Percentiles rank a stretch among this genome's conserved stretches.
Conservation (phyloP, 805 yeast genomes). For the Saturnispora besseyi region DNA sequence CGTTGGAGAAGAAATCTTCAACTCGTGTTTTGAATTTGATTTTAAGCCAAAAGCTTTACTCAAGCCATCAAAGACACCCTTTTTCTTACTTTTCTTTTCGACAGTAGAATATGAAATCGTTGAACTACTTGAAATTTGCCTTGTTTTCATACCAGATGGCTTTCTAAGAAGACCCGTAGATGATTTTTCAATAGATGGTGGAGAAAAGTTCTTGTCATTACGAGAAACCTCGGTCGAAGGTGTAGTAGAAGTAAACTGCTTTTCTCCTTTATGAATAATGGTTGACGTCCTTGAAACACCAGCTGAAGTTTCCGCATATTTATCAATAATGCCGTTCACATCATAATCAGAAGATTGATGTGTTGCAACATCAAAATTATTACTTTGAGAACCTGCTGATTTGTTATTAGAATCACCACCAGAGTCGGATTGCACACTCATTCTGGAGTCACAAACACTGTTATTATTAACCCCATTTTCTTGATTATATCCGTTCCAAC, state of each 20-base stretch:
- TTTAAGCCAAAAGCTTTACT: conserved; percentile 31
- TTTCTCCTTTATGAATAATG: background rate
- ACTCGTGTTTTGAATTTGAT: conserved; percentile 14
- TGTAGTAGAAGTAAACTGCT: background rate
- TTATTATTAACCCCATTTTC: background rate
- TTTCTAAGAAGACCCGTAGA: background rate
- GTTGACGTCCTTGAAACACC: background rate
- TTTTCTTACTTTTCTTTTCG: conserved; percentile 34
- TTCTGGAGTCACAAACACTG: background rate
- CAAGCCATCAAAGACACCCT: conserved; percentile 50
- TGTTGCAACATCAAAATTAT: conserved; percentile 4
- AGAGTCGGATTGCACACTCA: background rate
- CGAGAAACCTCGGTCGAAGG: background rate
- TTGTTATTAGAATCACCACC: background rate
- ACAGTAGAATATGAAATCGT: conserved; percentile 11
- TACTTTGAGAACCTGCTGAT: conserved; percentile 3
- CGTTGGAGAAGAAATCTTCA: conserved; percentile 82
- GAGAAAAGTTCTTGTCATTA: too few species aligned
- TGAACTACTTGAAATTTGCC: conserved; percentile 12
- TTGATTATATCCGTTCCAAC: background rate
- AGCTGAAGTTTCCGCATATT: conserved; percentile 8
- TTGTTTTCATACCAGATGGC: conserved; percentile 11
- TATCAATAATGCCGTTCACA: conserved; percentile 12
- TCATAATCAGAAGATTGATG: conserved; percentile 12
- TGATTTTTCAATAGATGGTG: background rate